Evolutionary conservation across 164 flowering plant species (phyloP), one percentile per base, ranked within the genome.

Genomic region (Hamamelis virginiana): DNA sequence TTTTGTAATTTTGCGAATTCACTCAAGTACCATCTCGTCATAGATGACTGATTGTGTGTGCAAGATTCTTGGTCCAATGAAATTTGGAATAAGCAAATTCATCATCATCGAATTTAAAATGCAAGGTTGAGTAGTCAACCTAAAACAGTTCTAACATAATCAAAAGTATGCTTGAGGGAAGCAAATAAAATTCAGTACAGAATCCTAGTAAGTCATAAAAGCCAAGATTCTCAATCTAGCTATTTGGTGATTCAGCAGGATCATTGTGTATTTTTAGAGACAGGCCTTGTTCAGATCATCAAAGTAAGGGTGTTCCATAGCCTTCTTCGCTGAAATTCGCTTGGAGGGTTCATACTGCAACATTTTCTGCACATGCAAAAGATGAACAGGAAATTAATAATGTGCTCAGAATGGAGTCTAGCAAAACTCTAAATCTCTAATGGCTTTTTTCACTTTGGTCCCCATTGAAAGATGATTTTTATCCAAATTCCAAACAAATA

Each of bases 281-380:
- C n/a, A 6, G 0, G 75, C 64, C 80, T 88, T 91, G 62, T 86
- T 64, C 75, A 91, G 73, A 63, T 82, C 89, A 74, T 84, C 86
- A 46, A 91, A 91, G 76, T 87, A 91, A 44, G 87, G 89, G 58
- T 91, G 97, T 51, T 91, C 92, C 95, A 91, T 87, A 5, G 97
- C 97, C 46, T 80, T 84, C 85, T 90, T 91, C 25, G 97, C 97
- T n/a, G 95, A 90, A 44, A 90, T 90, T 51, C 97, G 67, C 76
- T 77, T 83, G 0, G 87, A 70, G 4, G 97, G 97, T 48, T 89
- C 90, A 65, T 90, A 91, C 46, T 75, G 81, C 87, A 91, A 72
- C 95, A 91, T 88, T 71, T 86, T 83, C 97, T 91, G 90, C 81
- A 81, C 12, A 14, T 1, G 41, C 41, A 33, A 33, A n/a, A 33